Evolutionary conservation across 1,284 basidiomycete genomes (phyloP).

Genomic region (Peniophora sp.): DNA sequence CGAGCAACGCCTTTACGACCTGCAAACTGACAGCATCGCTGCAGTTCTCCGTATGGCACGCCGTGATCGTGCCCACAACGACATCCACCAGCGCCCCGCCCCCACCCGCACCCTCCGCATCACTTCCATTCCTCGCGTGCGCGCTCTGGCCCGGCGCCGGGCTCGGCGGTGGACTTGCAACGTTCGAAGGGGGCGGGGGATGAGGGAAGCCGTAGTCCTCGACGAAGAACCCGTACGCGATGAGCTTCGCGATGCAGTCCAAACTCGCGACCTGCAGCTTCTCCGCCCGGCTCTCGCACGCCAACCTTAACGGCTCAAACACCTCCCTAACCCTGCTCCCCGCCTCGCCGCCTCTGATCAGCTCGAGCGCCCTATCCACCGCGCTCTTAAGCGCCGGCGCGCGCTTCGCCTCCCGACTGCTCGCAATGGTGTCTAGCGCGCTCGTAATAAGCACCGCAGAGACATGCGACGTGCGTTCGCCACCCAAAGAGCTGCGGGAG

Average conservation of each 20-base stretch:
- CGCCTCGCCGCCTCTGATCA: constrained; percentile 67
- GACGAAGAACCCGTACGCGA: constrained; percentile 92
- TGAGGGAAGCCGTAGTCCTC: constrained; percentile 40
- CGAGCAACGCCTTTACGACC: constrained; percentile 89
- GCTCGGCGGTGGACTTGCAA: constrained; percentile 64
- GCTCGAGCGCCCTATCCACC: constrained; percentile 75
- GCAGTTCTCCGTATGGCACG: constrained; percentile 83
- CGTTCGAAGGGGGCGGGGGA: constrained; percentile 19
- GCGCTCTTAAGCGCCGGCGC: constrained; percentile 77
- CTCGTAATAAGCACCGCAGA: constrained; percentile 78
- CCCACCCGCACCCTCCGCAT: neutral
- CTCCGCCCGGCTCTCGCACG: constrained; percentile 88
- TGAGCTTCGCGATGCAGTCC: constrained; percentile 93
- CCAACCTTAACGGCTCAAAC: constrained; percentile 87
- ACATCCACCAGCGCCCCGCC: constrained; percentile 78
- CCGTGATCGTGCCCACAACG: constrained; percentile 89
- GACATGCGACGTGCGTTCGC: constrained; percentile 55
- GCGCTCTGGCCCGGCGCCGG: constrained; percentile 47
- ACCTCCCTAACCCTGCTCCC: constrained; percentile 70
- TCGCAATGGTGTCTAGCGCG: constrained; percentile 81
- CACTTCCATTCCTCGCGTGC: constrained; percentile 28
- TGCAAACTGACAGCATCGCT: constrained; percentile 89
- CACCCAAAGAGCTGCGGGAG: constrained; percentile 19
- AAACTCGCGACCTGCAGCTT: constrained; percentile 91
- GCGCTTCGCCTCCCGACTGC: constrained; percentile 86